Evolutionary conservation across 768 basidiomycete genomes (phyloP).

Genomic region (Termitomyces sp.): DNA sequence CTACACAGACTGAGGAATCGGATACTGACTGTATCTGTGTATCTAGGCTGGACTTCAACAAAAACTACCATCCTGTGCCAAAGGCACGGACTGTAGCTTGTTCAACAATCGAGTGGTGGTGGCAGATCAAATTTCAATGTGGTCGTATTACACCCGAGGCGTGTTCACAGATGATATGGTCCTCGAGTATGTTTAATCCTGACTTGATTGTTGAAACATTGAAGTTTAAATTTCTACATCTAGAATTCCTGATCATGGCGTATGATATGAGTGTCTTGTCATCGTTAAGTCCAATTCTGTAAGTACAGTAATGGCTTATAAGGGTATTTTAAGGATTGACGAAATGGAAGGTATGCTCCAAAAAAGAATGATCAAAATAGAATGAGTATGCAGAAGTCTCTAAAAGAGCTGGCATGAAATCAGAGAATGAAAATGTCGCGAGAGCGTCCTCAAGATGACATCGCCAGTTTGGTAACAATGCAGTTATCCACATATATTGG

Average conservation of each 20-base stretch:
- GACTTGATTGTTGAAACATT: too few relatives aligned
- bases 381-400: not conserved
- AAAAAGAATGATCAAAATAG: slow-evolving; percentile 1
- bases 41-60: too few relatives aligned
- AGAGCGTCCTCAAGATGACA: not conserved
- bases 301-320: not conserved
- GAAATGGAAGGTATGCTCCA: not conserved
- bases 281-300: not conserved
- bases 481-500: slow-evolving; percentile 51
- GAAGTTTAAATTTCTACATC: too few relatives aligned
- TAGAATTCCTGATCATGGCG: not conserved
- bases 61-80: too few relatives aligned
- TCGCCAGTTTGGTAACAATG: not conserved
- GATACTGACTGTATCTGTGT: too few relatives aligned
- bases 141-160: too few relatives aligned
- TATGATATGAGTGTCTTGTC: not conserved
- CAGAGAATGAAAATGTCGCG: not conserved
- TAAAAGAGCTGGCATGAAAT: not conserved
- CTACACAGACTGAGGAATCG: too few relatives aligned
- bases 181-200: too few relatives aligned
- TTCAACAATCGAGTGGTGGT: too few relatives aligned
- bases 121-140: too few relatives aligned
- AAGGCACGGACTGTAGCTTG: too few relatives aligned
- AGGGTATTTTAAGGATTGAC: not conserved
- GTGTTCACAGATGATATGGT: too few relatives aligned